A percentile compares a stretch with the other conserved stretches of the same genome.
Conservation (phyloP, 2,329 filamentous ascomycete genomes). For the Neospermospora avenae region DNA sequence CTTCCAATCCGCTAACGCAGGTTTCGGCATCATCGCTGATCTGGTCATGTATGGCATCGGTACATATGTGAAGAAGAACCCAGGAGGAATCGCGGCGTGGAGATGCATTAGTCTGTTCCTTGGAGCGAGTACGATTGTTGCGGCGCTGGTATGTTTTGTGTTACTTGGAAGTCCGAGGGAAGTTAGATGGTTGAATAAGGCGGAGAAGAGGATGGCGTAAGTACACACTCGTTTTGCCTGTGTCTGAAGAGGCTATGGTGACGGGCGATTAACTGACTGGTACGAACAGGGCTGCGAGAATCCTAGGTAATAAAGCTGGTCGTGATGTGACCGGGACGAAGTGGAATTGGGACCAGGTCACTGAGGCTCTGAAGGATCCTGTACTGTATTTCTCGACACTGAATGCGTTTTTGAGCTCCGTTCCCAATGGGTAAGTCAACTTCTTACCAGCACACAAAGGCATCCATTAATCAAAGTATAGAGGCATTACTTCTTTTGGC, state of each 20-base stretch:
- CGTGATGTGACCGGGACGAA: slow-evolving; percentile 19
- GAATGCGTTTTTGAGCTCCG: slow-evolving; percentile 33
- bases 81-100: slow-evolving; percentile 23
- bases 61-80: slow-evolving; percentile 17
- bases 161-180: slow-evolving; percentile 29
- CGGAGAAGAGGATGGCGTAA: slow-evolving; percentile 26
- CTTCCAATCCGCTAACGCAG: slow-evolving; percentile 38
- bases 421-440: slow-evolving; percentile 35
- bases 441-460: not conserved
- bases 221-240: not conserved
- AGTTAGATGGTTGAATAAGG: slow-evolving; percentile 25
- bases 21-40: slow-evolving; percentile 31
- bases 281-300: slow-evolving; percentile 17
- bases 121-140: slow-evolving; percentile 22
- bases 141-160: slow-evolving; percentile 22
- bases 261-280: not conserved
- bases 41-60: slow-evolving; percentile 26
- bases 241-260: not conserved
- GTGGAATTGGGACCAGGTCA: slow-evolving; percentile 38
- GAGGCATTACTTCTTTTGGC: slow-evolving; percentile 39
- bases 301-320: slow-evolving; percentile 23
- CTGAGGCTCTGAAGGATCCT: slow-evolving; percentile 39
- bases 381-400: slow-evolving; percentile 32
- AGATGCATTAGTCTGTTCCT: slow-evolving; percentile 24
- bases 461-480: not conserved